These are phyloP conservation scores for Luffa acutangula DNA, from an alignment of 306 rosid genomes.

Conservation along the genomic window DNA sequence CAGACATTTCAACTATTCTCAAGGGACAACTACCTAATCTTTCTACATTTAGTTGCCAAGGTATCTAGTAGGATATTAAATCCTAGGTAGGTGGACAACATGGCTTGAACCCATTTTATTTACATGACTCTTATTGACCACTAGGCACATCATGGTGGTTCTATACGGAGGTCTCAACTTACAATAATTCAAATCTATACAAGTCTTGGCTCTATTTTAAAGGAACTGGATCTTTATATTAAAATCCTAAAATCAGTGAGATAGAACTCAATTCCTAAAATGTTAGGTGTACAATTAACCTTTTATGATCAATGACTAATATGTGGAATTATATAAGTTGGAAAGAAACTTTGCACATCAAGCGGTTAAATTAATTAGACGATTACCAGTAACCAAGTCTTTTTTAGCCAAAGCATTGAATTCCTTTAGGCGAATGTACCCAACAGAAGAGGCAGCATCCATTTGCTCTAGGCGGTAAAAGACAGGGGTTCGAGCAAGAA, in stretches of 20 bases:
- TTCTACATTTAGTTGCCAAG: no score
- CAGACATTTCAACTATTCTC: no score
- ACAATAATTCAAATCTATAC: neutral
- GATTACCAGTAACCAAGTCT: conserved; percentile 71
- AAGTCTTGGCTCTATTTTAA: neutral
- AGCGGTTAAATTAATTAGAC: conserved; percentile 9
- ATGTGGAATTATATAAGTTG: neutral
- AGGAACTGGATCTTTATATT: neutral
- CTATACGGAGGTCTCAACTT: neutral
- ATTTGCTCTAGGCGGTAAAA: conserved; percentile 71
- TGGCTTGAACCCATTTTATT: no score
- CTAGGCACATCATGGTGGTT: no score
- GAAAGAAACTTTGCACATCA: neutral
- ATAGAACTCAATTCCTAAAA: neutral
- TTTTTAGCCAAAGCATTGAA: conserved; percentile 95
- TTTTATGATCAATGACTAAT: neutral
- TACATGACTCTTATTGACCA: no score
- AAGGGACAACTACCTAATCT: no score
- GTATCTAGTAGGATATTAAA: no score
- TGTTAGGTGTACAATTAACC: neutral
- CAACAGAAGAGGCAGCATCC: conserved; percentile 52
- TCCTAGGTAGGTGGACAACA: no score
- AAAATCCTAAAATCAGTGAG: neutral
- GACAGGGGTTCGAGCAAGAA: conserved; percentile 88
- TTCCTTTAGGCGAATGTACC: conserved; percentile 85